These are phyloP conservation scores for Pleurostoma richardsiae DNA, from an alignment of 2,329 filamentous ascomycete genomes.

Conservation along the genomic window DNA sequence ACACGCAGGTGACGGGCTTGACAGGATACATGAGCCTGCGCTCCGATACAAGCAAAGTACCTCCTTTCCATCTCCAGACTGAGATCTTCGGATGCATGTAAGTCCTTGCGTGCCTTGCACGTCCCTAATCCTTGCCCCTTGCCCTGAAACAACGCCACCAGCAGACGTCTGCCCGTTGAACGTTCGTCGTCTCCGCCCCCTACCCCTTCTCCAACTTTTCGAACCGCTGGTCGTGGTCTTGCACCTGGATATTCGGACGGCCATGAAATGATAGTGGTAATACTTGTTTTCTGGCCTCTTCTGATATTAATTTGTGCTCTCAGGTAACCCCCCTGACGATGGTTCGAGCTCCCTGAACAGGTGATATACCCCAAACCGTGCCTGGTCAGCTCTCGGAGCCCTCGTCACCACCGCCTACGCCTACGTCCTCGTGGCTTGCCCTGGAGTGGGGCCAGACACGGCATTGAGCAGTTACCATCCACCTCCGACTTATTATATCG, in stretches of 20 bases:
- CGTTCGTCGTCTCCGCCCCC: background rate
- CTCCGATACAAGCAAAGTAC: background rate
- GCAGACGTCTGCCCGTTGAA: background rate
- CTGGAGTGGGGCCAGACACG: constrained; percentile 1
- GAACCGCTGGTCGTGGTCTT: constrained; percentile 7
- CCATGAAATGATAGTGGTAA: constrained; percentile 1
- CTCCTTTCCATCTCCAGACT: background rate
- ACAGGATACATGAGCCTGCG: background rate
- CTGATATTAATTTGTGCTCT: constrained; percentile 19
- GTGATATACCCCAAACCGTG: constrained; percentile 11
- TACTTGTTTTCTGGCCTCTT: constrained; percentile 13
- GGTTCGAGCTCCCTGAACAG: constrained; percentile 10
- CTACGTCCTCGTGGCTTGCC: constrained; percentile 9
- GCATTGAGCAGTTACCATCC: constrained; percentile 14
- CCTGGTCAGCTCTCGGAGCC: constrained; percentile 13
- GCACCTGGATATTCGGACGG: background rate
- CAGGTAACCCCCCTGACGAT: constrained; percentile 15
- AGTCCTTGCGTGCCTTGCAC: background rate
- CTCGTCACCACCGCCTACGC: constrained; percentile 8
- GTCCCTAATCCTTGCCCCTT: constrained; percentile 14
- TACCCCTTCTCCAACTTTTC: background rate
- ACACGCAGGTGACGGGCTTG: background rate
- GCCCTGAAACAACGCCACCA: constrained; percentile 16
- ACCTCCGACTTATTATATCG: background rate
- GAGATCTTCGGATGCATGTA: background rate